Base-by-base conservation (phyloP, 2,329 filamentous ascomycete genomes). In the Talaromyces funiculosus region DNA sequence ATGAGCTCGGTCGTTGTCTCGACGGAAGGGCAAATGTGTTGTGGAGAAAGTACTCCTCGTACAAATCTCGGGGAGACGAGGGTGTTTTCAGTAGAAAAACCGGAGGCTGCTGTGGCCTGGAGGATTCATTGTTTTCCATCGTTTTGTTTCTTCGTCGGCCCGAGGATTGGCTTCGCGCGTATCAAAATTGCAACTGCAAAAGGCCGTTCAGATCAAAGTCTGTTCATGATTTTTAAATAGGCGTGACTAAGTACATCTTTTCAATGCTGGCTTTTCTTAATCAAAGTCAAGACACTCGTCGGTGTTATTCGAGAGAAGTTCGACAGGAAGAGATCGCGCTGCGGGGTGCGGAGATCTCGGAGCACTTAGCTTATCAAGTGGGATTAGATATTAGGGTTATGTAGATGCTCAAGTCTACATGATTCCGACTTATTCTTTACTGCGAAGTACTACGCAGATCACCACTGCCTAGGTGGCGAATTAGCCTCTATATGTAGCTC, bases 1-100 rank as follows among this genome's bases (percentile, higher is more conserved):
- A 8, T 10, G 33, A 38, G 9, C 53, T 38, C 6, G 53, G 14
- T 63, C 55, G 57, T 24, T 45, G 57, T 35, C 16, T 31, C n/a
- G 53, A 60, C 57, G 6, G 40, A 33, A 49, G 55, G 9, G 22
- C 33, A 14, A 54, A 45, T 12, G 49, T 31, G n/a, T 51, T 47
- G 16, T 24, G 51, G 20, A 71, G 68, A 67, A 80, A 79, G 70
- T 75, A 77, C 58, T 79, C 76, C 57, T 77, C 71, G 64, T 80
- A 79, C 58, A 71, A 68, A 64, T 80, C 78, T 51, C 75, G 68
- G 1, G 78, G 77, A 38, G 70, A 69, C 45, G 78, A 80, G 65
- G 72, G 73, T 43, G 78, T 79, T 67, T 81, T 81, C 42, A 80
- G 77, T 61, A 81, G 74, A 65, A 80, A 72, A 59, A 80, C 72